phyloP scores from a whole-genome alignment of 352 stramenopile genomes.

The Blastocystis sp. region DNA sequence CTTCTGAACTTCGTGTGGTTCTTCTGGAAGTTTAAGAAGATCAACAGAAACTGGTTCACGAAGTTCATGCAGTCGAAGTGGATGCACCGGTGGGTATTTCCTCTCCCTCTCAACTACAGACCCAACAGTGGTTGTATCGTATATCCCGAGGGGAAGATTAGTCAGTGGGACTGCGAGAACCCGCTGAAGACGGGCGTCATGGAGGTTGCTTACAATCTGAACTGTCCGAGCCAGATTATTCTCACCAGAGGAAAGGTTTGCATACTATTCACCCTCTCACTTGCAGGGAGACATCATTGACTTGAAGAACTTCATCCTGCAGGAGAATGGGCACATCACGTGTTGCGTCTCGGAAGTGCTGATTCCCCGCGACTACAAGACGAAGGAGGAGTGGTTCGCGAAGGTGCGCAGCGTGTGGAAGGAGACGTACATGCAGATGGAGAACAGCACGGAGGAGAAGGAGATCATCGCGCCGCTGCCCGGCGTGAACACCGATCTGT shows the following conservation, averaged over 20 bases:
- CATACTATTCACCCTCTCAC: not conserved
- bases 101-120: constrained; percentile 9
- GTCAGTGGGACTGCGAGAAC: not conserved
- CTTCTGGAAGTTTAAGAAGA: constrained; percentile 51
- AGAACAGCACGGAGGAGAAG: constrained; percentile 8
- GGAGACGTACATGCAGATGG: not conserved
- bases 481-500: constrained; percentile 61
- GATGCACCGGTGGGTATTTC: constrained; percentile 2
- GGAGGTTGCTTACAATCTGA: constrained; percentile 68
- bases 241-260: constrained; percentile 10
- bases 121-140: constrained; percentile 51
- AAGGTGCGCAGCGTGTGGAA: constrained; percentile 50
- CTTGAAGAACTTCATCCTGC: not conserved
- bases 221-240: constrained; percentile 65
- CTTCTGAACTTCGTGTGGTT: constrained; percentile 68
- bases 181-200: constrained; percentile 61
- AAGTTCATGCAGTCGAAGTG: constrained; percentile 58
- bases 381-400: constrained; percentile 65
- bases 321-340: constrained; percentile 49
- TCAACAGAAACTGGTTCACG: constrained; percentile 64
- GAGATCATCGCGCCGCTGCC: constrained; percentile 63
- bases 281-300: constrained; percentile 35
- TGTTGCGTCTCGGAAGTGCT: constrained; percentile 52
- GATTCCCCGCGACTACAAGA: constrained; percentile 67
- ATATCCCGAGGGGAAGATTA: constrained; percentile 60